phyloP scores from a whole-genome alignment of 768 basidiomycete genomes.

The Collybia sordida region DNA sequence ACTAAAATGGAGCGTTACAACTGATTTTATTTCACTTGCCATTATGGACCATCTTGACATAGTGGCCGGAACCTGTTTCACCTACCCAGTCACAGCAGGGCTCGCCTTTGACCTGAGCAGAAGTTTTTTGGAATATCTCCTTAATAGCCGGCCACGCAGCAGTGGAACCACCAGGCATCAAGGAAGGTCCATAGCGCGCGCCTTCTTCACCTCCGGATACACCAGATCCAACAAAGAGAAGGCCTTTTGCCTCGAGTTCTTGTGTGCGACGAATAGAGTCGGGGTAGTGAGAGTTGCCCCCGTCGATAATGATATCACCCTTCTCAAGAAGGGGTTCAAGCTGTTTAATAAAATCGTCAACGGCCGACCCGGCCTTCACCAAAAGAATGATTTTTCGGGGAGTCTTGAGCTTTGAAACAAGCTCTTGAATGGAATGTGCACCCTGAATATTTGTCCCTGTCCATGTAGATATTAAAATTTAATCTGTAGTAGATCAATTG shows the following conservation, averaged over 20 bases:
- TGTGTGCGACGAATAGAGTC: slow-evolving; percentile 94
- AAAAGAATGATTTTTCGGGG: slow-evolving; percentile 98
- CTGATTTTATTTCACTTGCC: slow-evolving; percentile 41
- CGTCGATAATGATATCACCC: slow-evolving; percentile 99
- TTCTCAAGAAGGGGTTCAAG: slow-evolving; percentile 87
- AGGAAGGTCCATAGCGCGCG: slow-evolving; percentile 93
- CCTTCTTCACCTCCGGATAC: slow-evolving; percentile 99
- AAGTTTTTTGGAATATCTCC: slow-evolving; percentile 97
- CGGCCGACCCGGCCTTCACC: slow-evolving; percentile 96
- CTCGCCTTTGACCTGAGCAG: slow-evolving; percentile 91
- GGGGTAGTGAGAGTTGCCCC: slow-evolving; percentile 99
- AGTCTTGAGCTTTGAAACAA: slow-evolving; percentile 86
- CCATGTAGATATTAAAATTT: slow-evolving; percentile 7
- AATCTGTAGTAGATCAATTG: slow-evolving; percentile 17
- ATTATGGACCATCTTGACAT: slow-evolving; percentile 99
- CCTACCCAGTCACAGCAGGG: slow-evolving; percentile 99
- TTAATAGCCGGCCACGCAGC: slow-evolving; percentile 97
- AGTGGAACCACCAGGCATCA: slow-evolving; percentile 97
- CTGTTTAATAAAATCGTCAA: slow-evolving; percentile 92
- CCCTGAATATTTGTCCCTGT: slow-evolving; percentile 94
- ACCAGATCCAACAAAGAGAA: slow-evolving; percentile 97
- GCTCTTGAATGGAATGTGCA: slow-evolving; percentile 91
- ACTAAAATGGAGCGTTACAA: slow-evolving; percentile 10
- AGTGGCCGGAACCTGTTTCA: slow-evolving; percentile 92
- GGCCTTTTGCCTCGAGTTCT: slow-evolving; percentile 91